These are phyloP conservation scores for Diaporthe longicolla DNA, from an alignment of 2,329 filamentous ascomycete genomes.

Conservation along the genomic window DNA sequence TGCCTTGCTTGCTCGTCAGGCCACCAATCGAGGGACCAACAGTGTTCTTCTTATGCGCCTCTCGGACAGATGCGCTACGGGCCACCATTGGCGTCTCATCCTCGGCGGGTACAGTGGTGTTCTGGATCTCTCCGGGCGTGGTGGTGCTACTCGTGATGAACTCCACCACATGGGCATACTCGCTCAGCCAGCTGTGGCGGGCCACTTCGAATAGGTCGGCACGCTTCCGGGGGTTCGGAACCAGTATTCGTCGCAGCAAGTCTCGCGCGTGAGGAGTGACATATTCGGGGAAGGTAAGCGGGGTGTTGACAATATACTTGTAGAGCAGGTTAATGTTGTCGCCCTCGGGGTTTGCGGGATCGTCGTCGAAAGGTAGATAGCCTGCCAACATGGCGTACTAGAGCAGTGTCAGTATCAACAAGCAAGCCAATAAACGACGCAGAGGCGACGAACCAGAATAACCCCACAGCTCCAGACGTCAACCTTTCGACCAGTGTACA, in stretches of 20 bases:
- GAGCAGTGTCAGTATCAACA: conserved; percentile 38
- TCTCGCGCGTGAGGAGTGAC: conserved; percentile 97
- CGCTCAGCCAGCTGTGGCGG: conserved; percentile 96
- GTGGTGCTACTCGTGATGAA: conserved; percentile 98
- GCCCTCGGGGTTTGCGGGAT: conserved; percentile 97
- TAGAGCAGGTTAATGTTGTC: conserved; percentile 99
- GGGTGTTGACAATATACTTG: conserved; percentile 98
- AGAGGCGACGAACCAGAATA: conserved; percentile 82
- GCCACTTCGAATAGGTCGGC: conserved; percentile 98
- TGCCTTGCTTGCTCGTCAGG: conserved; percentile 80
- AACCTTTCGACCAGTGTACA: conserved; percentile 97
- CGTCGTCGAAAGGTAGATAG: conserved; percentile 97
- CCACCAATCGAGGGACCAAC: conserved; percentile 68
- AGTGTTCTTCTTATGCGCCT: conserved; percentile 79
- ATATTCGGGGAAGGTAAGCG: conserved; percentile 97
- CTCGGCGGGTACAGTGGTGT: conserved; percentile 76
- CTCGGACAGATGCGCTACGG: conserved; percentile 94
- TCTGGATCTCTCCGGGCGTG: conserved; percentile 86
- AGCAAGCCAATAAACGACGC: neutral
- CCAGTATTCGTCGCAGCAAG: conserved; percentile 90
- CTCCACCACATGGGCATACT: conserved; percentile 96
- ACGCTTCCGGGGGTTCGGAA: conserved; percentile 93
- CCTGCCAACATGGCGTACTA: conserved; percentile 99
- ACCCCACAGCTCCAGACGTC: conserved; percentile 99
- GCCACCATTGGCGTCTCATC: conserved; percentile 76